These are phyloP conservation scores for Musa acuminata DNA, from an alignment of 176 grass and related monocot genomes.

Conservation along the genomic window DNA sequence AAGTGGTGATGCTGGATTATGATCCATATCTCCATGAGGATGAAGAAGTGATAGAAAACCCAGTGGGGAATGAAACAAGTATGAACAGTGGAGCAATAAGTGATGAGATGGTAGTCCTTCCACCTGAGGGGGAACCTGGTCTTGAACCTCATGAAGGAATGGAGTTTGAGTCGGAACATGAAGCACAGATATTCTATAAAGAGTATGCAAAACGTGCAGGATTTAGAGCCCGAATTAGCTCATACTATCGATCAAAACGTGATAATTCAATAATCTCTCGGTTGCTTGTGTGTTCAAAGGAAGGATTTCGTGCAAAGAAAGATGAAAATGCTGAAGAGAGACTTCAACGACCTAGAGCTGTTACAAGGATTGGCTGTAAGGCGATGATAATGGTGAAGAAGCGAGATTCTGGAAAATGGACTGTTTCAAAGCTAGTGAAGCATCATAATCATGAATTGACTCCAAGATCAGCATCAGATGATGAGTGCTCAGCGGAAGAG, in stretches of 20 bases:
- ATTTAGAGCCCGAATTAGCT: constrained; percentile 61
- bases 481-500: constrained; percentile 10
- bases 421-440: constrained; percentile 59
- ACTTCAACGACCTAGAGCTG: constrained; percentile 40
- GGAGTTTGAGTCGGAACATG: constrained; percentile 64
- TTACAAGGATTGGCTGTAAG: constrained; percentile 71
- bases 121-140: constrained; percentile 19
- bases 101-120: constrained; percentile 13
- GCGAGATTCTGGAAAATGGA: constrained; percentile 41
- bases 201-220: constrained; percentile 57
- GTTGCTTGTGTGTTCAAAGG: constrained; percentile 66
- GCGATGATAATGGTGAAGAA: constrained; percentile 80
- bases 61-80: constrained; percentile 4
- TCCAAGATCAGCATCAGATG: constrained; percentile 15
- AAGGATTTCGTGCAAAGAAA: constrained; percentile 63
- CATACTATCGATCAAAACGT: constrained; percentile 55
- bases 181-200: constrained; percentile 60
- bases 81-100: neutral
- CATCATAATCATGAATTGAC: constrained; percentile 50
- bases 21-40: constrained; percentile 18
- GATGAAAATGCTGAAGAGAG: constrained; percentile 34
- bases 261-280: constrained; percentile 63
- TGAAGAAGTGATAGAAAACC: constrained; percentile 15
- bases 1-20: constrained; percentile 23
- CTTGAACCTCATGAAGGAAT: constrained; percentile 59